Evolutionary conservation across 2,329 filamentous ascomycete genomes (phyloP).

Genomic region (Dactylellina cionopaga): DNA sequence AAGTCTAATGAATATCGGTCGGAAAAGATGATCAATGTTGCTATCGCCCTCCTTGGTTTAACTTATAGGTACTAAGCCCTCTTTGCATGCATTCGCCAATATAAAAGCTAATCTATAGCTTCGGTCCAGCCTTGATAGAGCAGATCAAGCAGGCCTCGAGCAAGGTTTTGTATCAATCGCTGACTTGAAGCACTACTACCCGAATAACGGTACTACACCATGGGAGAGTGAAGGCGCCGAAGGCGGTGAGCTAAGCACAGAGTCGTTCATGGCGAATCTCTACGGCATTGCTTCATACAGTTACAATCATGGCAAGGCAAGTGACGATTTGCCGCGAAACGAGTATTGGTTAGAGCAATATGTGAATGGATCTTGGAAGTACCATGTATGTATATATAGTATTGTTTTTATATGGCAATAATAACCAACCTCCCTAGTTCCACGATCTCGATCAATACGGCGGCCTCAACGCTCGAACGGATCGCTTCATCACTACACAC

Average conservation of each 20-base stretch:
- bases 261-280: slow-evolving; percentile 18
- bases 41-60: slow-evolving; percentile 13
- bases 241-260: not conserved
- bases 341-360: slow-evolving; percentile 22
- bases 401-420: not conserved
- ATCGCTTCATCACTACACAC: slow-evolving; percentile 14
- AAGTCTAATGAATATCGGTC: not conserved
- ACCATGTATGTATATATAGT: not conserved
- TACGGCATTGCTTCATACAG: slow-evolving; percentile 20
- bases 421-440: not conserved
- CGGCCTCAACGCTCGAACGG: not conserved
- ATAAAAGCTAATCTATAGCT: not conserved
- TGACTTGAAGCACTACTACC: slow-evolving; percentile 1
- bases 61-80: slow-evolving; percentile 5
- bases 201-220: slow-evolving; percentile 1
- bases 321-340: not conserved
- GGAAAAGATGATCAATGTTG: slow-evolving; percentile 1
- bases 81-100: not conserved
- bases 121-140: not conserved
- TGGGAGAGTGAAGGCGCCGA: not conserved
- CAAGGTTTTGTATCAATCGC: slow-evolving; percentile 5
- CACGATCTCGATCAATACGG: slow-evolving; percentile 15
- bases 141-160: not conserved
- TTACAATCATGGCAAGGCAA: slow-evolving; percentile 5
- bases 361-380: slow-evolving; percentile 13